Evolutionary conservation across 1,284 basidiomycete genomes (phyloP).

Genomic region (Neolentinus lepideus): DNA sequence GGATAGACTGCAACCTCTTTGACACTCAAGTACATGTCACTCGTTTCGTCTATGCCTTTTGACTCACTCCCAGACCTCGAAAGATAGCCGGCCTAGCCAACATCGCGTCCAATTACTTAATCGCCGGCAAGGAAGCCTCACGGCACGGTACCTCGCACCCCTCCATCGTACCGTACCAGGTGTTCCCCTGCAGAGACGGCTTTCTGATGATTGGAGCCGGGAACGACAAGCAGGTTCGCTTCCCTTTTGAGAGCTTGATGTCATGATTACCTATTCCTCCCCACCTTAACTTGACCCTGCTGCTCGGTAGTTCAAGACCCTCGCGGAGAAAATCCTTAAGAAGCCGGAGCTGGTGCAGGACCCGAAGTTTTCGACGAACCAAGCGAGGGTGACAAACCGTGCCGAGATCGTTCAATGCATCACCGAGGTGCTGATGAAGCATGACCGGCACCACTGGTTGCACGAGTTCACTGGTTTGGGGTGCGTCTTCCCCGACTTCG

Average conservation of each 20-base stretch:
- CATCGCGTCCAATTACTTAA: constrained; percentile 90
- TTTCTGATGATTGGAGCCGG: constrained; percentile 93
- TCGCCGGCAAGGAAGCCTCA: constrained; percentile 80
- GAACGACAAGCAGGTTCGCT: constrained; percentile 76
- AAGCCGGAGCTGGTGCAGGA: constrained; percentile 51
- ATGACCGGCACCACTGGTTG: constrained; percentile 69
- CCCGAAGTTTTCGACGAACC: constrained; percentile 67
- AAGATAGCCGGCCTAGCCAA: constrained; percentile 90
- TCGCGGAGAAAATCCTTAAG: constrained; percentile 55
- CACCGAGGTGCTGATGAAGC: constrained; percentile 48
- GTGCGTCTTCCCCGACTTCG: constrained; percentile 31
- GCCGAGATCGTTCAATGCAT: constrained; percentile 69
- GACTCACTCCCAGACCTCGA: constrained; percentile 14
- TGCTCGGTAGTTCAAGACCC: constrained; percentile 54
- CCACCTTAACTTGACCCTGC: not conserved
- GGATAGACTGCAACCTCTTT: constrained; percentile 88
- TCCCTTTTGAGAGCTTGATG: not conserved
- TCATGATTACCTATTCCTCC: constrained; percentile 1
- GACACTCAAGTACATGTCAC: constrained; percentile 62
- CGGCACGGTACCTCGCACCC: constrained; percentile 90
- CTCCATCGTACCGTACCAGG: constrained; percentile 89
- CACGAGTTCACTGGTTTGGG: constrained; percentile 68
- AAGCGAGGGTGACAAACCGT: constrained; percentile 72
- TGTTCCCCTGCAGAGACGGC: constrained; percentile 85
- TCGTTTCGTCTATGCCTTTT: not conserved